Evolutionary conservation across 2,329 filamentous ascomycete genomes (phyloP).

Genomic region (Ceratocystis ficicola): DNA sequence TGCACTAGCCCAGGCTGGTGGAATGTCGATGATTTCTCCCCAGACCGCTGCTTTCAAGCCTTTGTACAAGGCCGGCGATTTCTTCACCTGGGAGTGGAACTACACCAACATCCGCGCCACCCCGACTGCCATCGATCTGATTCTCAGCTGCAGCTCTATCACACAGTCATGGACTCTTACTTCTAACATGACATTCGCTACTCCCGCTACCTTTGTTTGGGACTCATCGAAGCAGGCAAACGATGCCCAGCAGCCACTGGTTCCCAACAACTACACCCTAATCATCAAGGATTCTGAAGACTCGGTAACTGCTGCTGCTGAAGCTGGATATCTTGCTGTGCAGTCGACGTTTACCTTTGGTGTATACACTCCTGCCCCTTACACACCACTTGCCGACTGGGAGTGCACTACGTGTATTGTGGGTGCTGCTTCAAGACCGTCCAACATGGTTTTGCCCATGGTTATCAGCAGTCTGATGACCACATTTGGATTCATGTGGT

Average conservation of each 20-base stretch:
- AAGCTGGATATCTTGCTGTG: slow-evolving; percentile 44
- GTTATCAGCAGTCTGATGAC: slow-evolving; percentile 40
- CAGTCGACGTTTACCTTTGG: slow-evolving; percentile 43
- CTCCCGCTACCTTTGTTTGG: slow-evolving; percentile 44
- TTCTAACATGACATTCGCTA: slow-evolving; percentile 48
- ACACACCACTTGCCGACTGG: slow-evolving; percentile 42
- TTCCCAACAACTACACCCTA: slow-evolving; percentile 47
- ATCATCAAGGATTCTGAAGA: slow-evolving; percentile 49
- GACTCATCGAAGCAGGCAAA: slow-evolving; percentile 43
- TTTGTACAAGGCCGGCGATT: slow-evolving; percentile 49
- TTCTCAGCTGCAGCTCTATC: slow-evolving; percentile 43
- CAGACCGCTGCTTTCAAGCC: slow-evolving; percentile 34
- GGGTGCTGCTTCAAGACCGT: slow-evolving; percentile 27
- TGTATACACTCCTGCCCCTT: slow-evolving; percentile 42
- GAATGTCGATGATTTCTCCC: slow-evolving; percentile 43
- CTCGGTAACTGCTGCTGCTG: slow-evolving; percentile 37
- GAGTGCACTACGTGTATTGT: slow-evolving; percentile 47
- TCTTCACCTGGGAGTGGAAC: slow-evolving; percentile 51
- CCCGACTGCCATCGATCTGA: slow-evolving; percentile 48
- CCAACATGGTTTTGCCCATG: slow-evolving; percentile 17
- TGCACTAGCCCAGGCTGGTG: slow-evolving; percentile 29
- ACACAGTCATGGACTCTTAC: slow-evolving; percentile 48
- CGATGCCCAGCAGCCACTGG: slow-evolving; percentile 36
- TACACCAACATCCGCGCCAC: slow-evolving; percentile 48
- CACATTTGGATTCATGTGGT: slow-evolving; percentile 51